Evolutionary conservation across 495 filamentous ascomycete species (phyloP), one percentile per base, ranked within the genome.

Genomic region (Chaetomium cochliodes): DNA sequence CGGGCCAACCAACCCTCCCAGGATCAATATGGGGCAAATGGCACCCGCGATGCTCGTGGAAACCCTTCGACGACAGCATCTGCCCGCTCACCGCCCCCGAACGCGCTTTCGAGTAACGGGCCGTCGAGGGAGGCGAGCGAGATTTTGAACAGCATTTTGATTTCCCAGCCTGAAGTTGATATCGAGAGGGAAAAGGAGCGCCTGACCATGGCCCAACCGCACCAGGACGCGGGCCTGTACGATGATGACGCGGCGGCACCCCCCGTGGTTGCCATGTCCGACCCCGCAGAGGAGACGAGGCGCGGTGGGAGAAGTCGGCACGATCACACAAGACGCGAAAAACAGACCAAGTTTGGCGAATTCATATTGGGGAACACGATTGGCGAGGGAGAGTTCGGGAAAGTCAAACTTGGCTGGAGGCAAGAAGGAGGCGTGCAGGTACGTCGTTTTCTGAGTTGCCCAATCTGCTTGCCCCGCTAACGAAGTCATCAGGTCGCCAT

Each of bases 341-440:
- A 96, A 78, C 91, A 92, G 64, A 92, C 87, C 23, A 90, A 87
- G 16, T 98, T 98, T 73, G 96, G 94, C 44, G 91, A 96, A 28
- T 99, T 97, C 72, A 91, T 94, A 62, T 82, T 99, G 11, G 94
- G 94, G 5, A 92, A 96, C 69, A 97, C 93, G n/a, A 87, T 99
- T 30, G 94, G 94, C 55, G 94, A 98, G 79, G 94, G 94, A 39
- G 94, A 99, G 72, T 99, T 99, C 74, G 94, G 94, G 58, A 99
- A 99, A 73, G 94, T 99, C 69, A 98, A 97, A 76, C 84, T 99
- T 70, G 94, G 94, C n/a, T 99, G 96, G 94, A 98, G 96, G 78
- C 87, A 89, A 73, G 93, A 97, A 76, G 92, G 92, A 30, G 92
- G 89, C 63, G 88, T 96, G 51, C 84, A 88, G 77, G 86, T 87